Evolutionary conservation across 2,329 filamentous ascomycete species (phyloP).

Genomic region (Trichoderma cornu-damae): DNA sequence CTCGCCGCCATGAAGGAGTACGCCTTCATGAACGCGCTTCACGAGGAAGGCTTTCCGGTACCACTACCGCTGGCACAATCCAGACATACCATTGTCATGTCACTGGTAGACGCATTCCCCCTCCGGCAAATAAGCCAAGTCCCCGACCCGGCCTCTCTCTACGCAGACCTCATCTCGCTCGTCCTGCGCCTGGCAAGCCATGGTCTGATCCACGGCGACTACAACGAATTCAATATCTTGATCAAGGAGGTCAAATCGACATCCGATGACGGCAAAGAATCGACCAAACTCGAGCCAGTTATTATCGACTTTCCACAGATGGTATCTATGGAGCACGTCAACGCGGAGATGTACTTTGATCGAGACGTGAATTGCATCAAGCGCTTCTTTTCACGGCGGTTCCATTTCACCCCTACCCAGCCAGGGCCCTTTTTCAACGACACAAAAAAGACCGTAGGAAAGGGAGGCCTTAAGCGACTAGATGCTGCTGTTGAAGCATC

Average conservation of each 20-base stretch:
- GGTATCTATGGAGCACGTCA: conserved; percentile 88
- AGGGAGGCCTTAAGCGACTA: conserved; percentile 62
- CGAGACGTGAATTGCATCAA: conserved; percentile 94
- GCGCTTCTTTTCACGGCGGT: conserved; percentile 83
- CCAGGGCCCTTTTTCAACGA: conserved; percentile 82
- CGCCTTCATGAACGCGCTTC: conserved; percentile 85
- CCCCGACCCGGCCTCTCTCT: conserved; percentile 77
- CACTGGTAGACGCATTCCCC: conserved; percentile 84
- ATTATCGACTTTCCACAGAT: conserved; percentile 98
- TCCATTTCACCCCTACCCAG: conserved; percentile 77
- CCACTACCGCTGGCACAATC: conserved; percentile 85
- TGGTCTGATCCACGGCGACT: conserved; percentile 94
- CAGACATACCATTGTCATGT: conserved; percentile 95
- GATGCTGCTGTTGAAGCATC: conserved; percentile 89
- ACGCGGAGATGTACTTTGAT: conserved; percentile 97
- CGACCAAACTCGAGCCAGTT: conserved; percentile 62
- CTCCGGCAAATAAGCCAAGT: conserved; percentile 82
- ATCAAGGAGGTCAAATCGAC: conserved; percentile 65
- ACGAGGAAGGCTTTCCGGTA: conserved; percentile 80
- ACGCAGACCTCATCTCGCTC: conserved; percentile 83
- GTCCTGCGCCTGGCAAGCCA: conserved; percentile 78
- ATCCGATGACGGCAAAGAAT: conserved; percentile 39
- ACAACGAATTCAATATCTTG: conserved; percentile 98
- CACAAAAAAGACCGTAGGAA: conserved; percentile 67
- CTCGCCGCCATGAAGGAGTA: conserved; percentile 91